phyloP scores from a whole-genome alignment of 2,329 filamentous ascomycete genomes.

The Verticillium tricorpus region DNA sequence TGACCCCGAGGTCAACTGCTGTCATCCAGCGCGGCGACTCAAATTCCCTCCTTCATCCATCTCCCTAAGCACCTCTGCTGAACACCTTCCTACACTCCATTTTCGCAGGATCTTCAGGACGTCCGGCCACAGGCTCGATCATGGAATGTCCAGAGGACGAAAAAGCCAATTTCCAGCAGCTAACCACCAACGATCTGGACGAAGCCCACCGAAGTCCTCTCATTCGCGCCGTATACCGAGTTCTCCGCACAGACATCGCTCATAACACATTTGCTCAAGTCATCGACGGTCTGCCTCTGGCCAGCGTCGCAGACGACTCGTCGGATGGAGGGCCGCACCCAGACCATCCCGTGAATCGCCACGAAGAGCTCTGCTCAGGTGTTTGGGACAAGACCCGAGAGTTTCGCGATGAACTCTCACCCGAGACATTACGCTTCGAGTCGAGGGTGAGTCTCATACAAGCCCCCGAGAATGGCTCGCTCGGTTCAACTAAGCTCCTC shows the following conservation, averaged over 20 bases:
- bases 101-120: no score
- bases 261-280: slow-evolving; percentile 17
- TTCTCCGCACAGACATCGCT: slow-evolving; percentile 9
- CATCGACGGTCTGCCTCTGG: slow-evolving; percentile 16
- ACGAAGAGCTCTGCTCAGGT: slow-evolving; percentile 15
- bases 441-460: no score
- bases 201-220: not conserved
- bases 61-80: no score
- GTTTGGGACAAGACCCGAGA: slow-evolving; percentile 11
- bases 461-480: no score
- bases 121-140: no score
- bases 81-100: no score
- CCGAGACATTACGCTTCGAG: not conserved
- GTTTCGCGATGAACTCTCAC: slow-evolving; percentile 11
- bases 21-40: no score
- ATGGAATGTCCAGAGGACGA: no score
- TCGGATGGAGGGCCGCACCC: not conserved
- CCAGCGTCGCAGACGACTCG: not conserved
- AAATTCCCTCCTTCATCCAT: no score
- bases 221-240: not conserved
- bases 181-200: not conserved
- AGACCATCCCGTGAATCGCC: slow-evolving; percentile 3
- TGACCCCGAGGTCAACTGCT: no score
- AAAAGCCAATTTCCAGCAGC: not conserved
- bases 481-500: no score